Evolutionary conservation across 1,139 yeast genomes (phyloP).

Genomic region (Scheffersomyces titani): DNA sequence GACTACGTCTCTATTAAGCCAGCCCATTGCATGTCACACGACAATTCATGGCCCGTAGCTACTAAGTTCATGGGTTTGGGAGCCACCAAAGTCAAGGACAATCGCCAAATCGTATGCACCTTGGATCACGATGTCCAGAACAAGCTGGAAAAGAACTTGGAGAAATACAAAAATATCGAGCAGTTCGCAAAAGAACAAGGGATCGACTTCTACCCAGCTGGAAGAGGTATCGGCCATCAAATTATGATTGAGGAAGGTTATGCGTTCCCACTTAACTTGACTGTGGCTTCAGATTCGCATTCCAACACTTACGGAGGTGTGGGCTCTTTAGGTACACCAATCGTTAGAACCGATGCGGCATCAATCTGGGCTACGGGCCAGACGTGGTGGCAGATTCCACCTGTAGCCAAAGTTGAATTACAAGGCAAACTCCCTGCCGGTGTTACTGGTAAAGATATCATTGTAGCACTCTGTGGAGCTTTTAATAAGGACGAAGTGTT

Average conservation of each 20-base stretch:
- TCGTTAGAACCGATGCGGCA: conserved; percentile 98
- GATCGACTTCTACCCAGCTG: conserved; percentile 97
- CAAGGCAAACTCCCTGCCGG: conserved; percentile 81
- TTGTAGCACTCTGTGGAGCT: conserved; percentile 91
- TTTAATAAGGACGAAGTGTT: conserved; percentile 96
- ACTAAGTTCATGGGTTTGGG: conserved; percentile 94
- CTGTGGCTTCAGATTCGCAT: conserved; percentile 97
- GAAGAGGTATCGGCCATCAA: conserved; percentile 98
- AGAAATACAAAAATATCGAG: conserved; percentile 86
- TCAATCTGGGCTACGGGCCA: conserved; percentile 99
- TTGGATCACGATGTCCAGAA: conserved; percentile 98
- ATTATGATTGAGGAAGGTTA: conserved; percentile 99
- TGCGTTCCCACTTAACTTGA: conserved; percentile 89
- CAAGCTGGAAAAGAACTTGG: conserved; percentile 81
- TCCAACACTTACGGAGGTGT: conserved; percentile 98
- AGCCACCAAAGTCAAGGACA: conserved; percentile 77
- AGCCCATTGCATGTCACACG: conserved; percentile 98
- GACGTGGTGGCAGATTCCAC: conserved; percentile 99
- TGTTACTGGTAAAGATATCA: conserved; percentile 94
- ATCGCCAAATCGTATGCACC: conserved; percentile 91
- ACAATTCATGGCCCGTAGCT: conserved; percentile 99
- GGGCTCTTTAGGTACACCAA: conserved; percentile 94
- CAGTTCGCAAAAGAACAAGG: conserved; percentile 87
- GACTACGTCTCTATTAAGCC: conserved; percentile 95
- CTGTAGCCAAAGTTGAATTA: conserved; percentile 92